These are phyloP conservation scores for Entomortierella chlamydospora DNA, from an alignment of 192 early-diverging fungal species.

Conservation along the genomic window DNA sequence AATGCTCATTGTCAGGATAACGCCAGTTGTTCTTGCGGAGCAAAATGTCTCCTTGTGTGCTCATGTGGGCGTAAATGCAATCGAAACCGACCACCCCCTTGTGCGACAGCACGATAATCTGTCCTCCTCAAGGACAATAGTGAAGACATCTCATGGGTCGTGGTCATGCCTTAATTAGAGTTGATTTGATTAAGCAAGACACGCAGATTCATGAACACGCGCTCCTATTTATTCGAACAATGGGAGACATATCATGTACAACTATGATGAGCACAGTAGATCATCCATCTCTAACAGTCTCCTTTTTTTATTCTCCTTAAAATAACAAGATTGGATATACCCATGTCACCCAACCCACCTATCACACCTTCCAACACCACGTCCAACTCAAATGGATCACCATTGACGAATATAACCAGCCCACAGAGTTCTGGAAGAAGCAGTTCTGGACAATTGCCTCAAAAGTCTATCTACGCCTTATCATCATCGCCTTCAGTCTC, in stretches of 20 bases:
- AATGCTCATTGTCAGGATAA: not conserved
- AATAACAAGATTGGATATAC: conserved; percentile 32
- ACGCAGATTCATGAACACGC: not conserved
- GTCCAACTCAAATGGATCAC: conserved; percentile 29
- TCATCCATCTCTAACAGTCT: not conserved
- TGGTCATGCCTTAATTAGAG: not conserved
- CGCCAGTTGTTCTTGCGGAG: not conserved
- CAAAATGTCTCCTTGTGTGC: not conserved
- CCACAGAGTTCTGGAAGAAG: conserved; percentile 35
- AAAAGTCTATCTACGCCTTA: conserved; percentile 2
- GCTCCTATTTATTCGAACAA: not conserved
- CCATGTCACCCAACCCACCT: conserved; percentile 51
- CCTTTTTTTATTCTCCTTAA: not conserved
- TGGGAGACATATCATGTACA: not conserved
- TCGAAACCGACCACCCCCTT: not conserved
- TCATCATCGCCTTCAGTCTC: conserved; percentile 10
- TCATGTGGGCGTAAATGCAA: conserved; percentile 8
- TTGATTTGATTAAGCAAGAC: not conserved
- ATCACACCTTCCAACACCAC: conserved; percentile 30
- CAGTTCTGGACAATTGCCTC: conserved; percentile 16
- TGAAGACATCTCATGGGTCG: not conserved
- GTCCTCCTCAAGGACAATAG: not conserved
- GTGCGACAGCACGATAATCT: not conserved
- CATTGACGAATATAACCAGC: conserved; percentile 19
- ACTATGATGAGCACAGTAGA: no score